Evolutionary conservation across 2,329 filamentous ascomycete genomes (phyloP), one percentile per base, ranked within the genome.

Genomic region (Sarocladiaceae sp.): DNA sequence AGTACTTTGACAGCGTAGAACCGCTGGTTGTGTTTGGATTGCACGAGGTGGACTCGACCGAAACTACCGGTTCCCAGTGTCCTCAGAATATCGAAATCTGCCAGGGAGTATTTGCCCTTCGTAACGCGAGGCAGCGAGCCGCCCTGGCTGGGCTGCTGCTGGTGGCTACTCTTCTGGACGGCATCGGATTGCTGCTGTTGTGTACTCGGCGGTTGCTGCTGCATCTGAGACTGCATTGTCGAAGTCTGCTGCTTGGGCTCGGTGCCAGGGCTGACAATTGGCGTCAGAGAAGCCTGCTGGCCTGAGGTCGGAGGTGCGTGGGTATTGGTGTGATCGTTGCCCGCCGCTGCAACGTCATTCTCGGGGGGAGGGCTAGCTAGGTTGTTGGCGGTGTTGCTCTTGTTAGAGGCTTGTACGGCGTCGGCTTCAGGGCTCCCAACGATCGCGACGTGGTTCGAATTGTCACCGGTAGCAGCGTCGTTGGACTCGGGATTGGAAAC

Each of bases 1-100:
- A 99, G 75, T 59, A 99, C 94, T 75, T 99, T 99, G 72, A 99
- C 87, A 42, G 94, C 94, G 73, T 99, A 99, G 77, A 92, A 99
- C 56, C 94, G 86, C 72, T 96, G 89, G 71, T 99, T 99, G 74
- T 99, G 94, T 71, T 92, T 94, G 59, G 92, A 97, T 73, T 97
- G 94, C 51, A 97, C 94, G 55, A 99, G 77, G 67, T 99, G 94
- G 40, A 99, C 94, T 60, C 94, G 83, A 42, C 94, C 94, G 71
- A 99, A 99, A 70, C 92, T 97, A 64, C 94, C 94, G 29, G 94
- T 99, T 50, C 94, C 94, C 57, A 99, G 78, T 33, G 94, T 99
- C 62, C 94, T 83, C 73, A 92, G 82, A 58, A 99, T 86, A 56
- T 86, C 79, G 66, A 99, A 99, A 74, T 99, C 94, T 55, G 77